These are phyloP conservation scores for Heritiera littoralis DNA, from an alignment of 345 rosid genomes.

Conservation along the genomic window DNA sequence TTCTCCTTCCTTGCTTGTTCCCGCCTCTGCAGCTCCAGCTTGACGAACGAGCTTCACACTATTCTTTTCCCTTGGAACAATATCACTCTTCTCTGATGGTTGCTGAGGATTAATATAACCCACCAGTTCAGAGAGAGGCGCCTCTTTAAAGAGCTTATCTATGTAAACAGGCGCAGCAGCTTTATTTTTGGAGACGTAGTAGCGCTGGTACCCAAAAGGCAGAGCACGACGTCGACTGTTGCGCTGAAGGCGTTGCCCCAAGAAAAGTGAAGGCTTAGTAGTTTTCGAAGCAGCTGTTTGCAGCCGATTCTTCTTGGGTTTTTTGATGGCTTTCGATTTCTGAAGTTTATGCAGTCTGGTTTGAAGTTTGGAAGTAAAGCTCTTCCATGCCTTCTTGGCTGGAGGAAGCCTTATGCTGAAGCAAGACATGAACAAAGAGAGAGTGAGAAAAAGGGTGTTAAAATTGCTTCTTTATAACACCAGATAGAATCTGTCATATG, in stretches of 20 bases:
- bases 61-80: conserved; percentile 6
- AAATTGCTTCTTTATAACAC: conserved; percentile 16
- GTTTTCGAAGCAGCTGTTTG: background rate
- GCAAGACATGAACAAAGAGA: conserved; percentile 47
- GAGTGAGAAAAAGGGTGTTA: background rate
- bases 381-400: conserved; percentile 73
- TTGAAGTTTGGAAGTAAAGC: conserved; percentile 57
- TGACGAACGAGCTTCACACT: conserved; percentile 7
- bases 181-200: conserved; percentile 38
- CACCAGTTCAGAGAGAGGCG: conserved; percentile 28
- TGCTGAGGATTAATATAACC: background rate
- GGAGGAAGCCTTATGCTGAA: conserved; percentile 51
- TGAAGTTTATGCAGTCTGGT: conserved; percentile 47
- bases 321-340: conserved; percentile 41
- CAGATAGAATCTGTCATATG: background rate
- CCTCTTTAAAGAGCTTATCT: conserved; percentile 52
- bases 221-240: conserved; percentile 31
- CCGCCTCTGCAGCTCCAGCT: conserved; percentile 21
- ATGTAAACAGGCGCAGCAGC: conserved; percentile 47
- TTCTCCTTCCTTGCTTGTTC: conserved; percentile 31
- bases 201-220: conserved; percentile 31
- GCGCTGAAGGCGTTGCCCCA: conserved; percentile 8
- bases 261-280: conserved; percentile 11
- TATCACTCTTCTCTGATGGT: background rate
- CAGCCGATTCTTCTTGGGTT: conserved; percentile 18